phyloP scores from a whole-genome alignment of 148 eudicot genomes.

The Persicaria maculosa region DNA sequence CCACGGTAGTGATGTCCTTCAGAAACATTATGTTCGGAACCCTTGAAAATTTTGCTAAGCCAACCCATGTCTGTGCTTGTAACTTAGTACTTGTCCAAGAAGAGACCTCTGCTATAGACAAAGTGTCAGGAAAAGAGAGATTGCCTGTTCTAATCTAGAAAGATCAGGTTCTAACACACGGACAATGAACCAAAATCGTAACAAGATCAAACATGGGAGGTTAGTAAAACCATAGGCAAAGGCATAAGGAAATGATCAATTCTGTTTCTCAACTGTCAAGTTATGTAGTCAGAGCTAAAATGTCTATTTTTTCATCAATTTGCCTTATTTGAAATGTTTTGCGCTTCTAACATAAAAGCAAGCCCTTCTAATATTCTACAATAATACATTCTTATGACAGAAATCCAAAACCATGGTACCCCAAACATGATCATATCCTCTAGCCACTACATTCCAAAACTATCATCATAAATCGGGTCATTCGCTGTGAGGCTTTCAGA shows the following conservation, averaged over 20 bases:
- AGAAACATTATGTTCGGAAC: slow-evolving; percentile 50
- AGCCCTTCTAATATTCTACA: not conserved
- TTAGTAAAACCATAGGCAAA: not conserved
- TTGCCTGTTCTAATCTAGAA: not conserved
- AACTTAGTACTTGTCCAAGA: not conserved
- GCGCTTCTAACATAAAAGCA: not conserved
- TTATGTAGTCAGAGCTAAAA: not conserved
- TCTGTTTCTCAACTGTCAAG: not conserved
- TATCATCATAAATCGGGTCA: no score
- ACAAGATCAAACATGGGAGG: not conserved
- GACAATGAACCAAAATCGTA: not conserved
- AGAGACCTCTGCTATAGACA: not conserved
- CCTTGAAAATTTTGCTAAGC: slow-evolving; percentile 74
- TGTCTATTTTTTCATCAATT: not conserved
- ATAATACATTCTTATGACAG: not conserved
- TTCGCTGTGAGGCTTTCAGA: not conserved
- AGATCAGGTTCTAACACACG: not conserved
- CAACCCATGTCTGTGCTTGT: slow-evolving; percentile 46
- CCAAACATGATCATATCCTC: no score
- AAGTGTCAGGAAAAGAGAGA: not conserved
- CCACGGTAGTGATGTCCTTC: slow-evolving; percentile 41
- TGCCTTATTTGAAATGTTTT: not conserved
- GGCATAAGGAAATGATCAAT: not conserved
- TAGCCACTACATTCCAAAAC: no score
- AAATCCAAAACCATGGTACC: not conserved